A percentile compares a stretch with the other conserved stretches of the same genome.
phyloP scores from a whole-genome alignment of 2,329 filamentous ascomycete species.

The Aspergillus puulaauensis region DNA sequence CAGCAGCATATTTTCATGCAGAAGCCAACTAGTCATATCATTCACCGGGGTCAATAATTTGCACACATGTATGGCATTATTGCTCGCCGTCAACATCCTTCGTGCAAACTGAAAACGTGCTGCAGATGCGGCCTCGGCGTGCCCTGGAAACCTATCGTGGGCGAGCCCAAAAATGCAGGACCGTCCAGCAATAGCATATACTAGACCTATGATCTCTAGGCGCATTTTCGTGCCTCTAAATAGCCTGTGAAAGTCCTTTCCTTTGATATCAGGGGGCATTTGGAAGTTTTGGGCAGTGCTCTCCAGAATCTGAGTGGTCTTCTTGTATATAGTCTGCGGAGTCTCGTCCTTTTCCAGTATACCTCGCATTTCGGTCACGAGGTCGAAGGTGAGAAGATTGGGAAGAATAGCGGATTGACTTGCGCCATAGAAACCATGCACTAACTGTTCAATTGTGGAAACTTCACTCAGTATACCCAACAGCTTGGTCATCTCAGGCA shows the following conservation, averaged over 20 bases:
- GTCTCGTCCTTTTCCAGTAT: slow-evolving; percentile 6
- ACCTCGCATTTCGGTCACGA: slow-evolving; percentile 26
- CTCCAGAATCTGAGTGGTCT: slow-evolving; percentile 21
- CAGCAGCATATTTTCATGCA: slow-evolving; percentile 37
- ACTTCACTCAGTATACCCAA: slow-evolving; percentile 19
- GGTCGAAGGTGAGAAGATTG: slow-evolving; percentile 33
- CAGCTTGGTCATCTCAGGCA: slow-evolving; percentile 19
- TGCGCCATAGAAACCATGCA: slow-evolving; percentile 10
- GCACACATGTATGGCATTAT: slow-evolving; percentile 38
- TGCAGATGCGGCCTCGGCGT: neutral
- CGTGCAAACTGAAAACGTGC: slow-evolving; percentile 20
- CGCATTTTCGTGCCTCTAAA: slow-evolving; percentile 40
- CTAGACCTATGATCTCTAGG: slow-evolving; percentile 39
- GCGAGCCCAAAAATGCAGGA: slow-evolving; percentile 23
- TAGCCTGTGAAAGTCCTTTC: slow-evolving; percentile 36
- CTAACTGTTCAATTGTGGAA: slow-evolving; percentile 13
- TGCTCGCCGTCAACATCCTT: slow-evolving; percentile 33
- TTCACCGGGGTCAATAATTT: slow-evolving; percentile 40
- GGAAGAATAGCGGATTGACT: slow-evolving; percentile 23
- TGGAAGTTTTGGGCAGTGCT: slow-evolving; percentile 27
- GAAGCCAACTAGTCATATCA: slow-evolving; percentile 33
- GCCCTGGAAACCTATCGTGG: slow-evolving; percentile 12
- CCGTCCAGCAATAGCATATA: slow-evolving; percentile 40
- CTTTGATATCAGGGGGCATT: slow-evolving; percentile 23
- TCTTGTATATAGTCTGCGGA: neutral